phyloP scores from a whole-genome alignment of 129 eudicot genomes.

The Mikania micrantha region DNA sequence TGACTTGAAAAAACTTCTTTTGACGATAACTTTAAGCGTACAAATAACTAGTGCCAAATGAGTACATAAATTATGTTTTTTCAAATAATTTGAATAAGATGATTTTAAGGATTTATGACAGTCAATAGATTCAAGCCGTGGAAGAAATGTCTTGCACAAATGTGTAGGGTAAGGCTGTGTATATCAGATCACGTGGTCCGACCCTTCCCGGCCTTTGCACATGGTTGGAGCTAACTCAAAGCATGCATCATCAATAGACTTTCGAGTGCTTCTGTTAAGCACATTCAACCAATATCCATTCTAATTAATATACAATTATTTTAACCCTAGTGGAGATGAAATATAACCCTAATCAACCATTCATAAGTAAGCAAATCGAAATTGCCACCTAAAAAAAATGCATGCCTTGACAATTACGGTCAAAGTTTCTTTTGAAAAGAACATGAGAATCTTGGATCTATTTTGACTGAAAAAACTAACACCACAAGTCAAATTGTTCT shows the following conservation, averaged over 20 bases:
- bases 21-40: background rate
- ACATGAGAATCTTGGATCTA: background rate
- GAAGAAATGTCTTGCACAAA: too few species aligned
- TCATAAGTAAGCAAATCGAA: background rate
- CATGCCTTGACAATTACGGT: background rate
- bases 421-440: background rate
- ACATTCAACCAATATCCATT: background rate
- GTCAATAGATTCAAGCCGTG: too few species aligned
- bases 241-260: background rate
- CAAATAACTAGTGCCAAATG: background rate
- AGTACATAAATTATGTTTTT: background rate
- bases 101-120: background rate
- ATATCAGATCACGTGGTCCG: too few species aligned
- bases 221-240: too few species aligned
- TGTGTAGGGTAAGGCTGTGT: too few species aligned
- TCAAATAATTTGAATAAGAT: background rate
- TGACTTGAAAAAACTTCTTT: background rate
- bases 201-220: too few species aligned
- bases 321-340: background rate
- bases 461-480: background rate
- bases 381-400: background rate
- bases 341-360: background rate
- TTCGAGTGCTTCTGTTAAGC: background rate
- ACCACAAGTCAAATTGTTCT: conserved; percentile 10
- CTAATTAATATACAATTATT: background rate